These are phyloP conservation scores for Candida silvicultrix DNA, from an alignment of 805 yeast species.

Conservation along the genomic window DNA sequence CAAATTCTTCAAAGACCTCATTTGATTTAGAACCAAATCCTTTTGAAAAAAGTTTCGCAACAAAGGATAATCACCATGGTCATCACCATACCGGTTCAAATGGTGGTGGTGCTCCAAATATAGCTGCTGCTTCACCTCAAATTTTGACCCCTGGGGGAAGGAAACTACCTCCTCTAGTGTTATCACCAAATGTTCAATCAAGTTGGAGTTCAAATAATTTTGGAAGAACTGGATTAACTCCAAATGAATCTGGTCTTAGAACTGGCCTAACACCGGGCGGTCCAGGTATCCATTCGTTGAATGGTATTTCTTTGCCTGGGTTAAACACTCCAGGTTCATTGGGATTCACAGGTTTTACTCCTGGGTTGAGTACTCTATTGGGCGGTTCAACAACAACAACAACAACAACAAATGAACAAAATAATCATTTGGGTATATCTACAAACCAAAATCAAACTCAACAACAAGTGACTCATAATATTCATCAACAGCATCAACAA, in stretches of 20 bases:
- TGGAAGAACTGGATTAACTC: slow-evolving; percentile 57
- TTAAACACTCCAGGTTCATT: slow-evolving; percentile 17
- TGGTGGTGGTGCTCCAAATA: slow-evolving; percentile 13
- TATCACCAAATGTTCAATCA: slow-evolving; percentile 20
- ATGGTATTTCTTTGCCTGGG: slow-evolving; percentile 27
- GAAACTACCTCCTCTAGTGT: slow-evolving; percentile 42
- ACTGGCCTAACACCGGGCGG: slow-evolving; percentile 68
- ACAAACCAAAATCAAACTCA: not conserved
- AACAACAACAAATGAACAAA: slow-evolving; percentile 10
- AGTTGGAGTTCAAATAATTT: slow-evolving; percentile 18
- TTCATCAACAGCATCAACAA: slow-evolving; percentile 1
- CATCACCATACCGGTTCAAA: not conserved
- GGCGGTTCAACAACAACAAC: slow-evolving; percentile 11
- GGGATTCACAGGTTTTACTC: slow-evolving; percentile 23
- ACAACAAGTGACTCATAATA: slow-evolving; percentile 1
- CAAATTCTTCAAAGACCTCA: slow-evolving; percentile 22
- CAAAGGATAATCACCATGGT: slow-evolving; percentile 31
- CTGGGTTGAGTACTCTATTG: slow-evolving; percentile 28
- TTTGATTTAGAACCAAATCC: slow-evolving; percentile 91
- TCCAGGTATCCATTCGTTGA: slow-evolving; percentile 34
- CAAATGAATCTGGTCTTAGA: slow-evolving; percentile 68
- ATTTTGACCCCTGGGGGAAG: slow-evolving; percentile 52
- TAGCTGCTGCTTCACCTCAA: slow-evolving; percentile 37
- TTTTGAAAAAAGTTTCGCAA: slow-evolving; percentile 90
- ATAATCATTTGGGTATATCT: not conserved